Evolutionary conservation across 2,329 filamentous ascomycete species (phyloP).

Genomic region (Epichloe festucae): DNA sequence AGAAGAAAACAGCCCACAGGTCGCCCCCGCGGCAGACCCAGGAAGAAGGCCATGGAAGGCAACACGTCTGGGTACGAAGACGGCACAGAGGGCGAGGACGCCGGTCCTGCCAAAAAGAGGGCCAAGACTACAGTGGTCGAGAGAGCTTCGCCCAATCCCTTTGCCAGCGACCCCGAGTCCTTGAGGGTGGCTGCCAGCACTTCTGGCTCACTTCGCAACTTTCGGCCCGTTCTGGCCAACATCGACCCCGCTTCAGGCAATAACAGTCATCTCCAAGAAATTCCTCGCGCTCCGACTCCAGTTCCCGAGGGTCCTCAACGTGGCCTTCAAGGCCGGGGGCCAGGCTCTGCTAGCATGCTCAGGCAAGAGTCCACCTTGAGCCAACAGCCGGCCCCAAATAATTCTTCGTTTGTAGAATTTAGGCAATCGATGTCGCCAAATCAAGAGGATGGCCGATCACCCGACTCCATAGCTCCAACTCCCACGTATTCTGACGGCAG

Average conservation of each 20-base stretch:
- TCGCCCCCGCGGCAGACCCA: conserved; percentile 41
- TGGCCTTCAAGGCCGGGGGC: conserved; percentile 17
- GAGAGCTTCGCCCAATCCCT: conserved; percentile 51
- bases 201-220: conserved; percentile 72
- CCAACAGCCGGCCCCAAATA: conserved; percentile 34
- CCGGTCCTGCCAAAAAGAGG: conserved; percentile 49
- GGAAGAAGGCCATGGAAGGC: conserved; percentile 43
- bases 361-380: conserved; percentile 49
- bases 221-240: conserved; percentile 55
- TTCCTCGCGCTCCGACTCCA: conserved; percentile 67
- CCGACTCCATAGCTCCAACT: conserved; percentile 39
- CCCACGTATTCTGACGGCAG: conserved; percentile 49
- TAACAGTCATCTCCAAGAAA: conserved; percentile 49
- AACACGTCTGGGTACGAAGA: conserved; percentile 67
- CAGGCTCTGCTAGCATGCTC: conserved; percentile 22
- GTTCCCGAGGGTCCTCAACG: conserved; percentile 39
- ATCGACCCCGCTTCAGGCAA: conserved; percentile 22
- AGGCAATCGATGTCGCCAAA: conserved; percentile 28
- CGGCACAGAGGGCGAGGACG: conserved; percentile 45
- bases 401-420: conserved; percentile 30
- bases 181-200: conserved; percentile 84
- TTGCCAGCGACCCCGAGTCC: conserved; percentile 64
- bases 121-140: conserved; percentile 64
- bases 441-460: conserved; percentile 40
- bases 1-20: conserved; percentile 35